Conservation (phyloP, 495 filamentous ascomycete genomes). For the Aspergillus incahuasiensis region DNA sequence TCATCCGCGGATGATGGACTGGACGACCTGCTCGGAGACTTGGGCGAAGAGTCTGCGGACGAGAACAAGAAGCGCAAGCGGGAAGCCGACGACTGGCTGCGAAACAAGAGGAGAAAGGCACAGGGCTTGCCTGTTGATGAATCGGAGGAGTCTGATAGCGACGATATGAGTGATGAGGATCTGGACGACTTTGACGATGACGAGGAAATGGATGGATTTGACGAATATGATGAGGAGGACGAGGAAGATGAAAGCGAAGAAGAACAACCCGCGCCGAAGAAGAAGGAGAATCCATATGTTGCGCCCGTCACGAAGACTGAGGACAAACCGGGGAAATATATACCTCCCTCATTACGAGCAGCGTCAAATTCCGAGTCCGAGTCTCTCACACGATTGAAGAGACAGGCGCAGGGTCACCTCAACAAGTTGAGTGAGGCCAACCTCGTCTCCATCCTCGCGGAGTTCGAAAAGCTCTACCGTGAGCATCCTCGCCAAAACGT, state of each 20-base stretch:
- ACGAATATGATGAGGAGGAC: slow-evolving; percentile 41
- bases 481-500: slow-evolving; percentile 78
- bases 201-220: slow-evolving; percentile 30
- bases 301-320: slow-evolving; percentile 41
- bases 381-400: slow-evolving; percentile 60
- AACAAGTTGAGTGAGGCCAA: slow-evolving; percentile 93
- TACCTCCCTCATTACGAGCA: slow-evolving; percentile 79
- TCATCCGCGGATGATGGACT: slow-evolving; percentile 82
- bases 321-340: slow-evolving; percentile 59
- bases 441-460: slow-evolving; percentile 69
- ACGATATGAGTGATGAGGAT: slow-evolving; percentile 23
- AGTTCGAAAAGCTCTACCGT: slow-evolving; percentile 78
- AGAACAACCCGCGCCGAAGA: slow-evolving; percentile 29
- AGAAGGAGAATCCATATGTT: slow-evolving; percentile 60
- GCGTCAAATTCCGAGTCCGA: slow-evolving; percentile 59
- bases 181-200: slow-evolving; percentile 24
- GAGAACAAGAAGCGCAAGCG: slow-evolving; percentile 50
- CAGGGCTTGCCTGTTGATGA: slow-evolving; percentile 38
- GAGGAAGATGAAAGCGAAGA: slow-evolving; percentile 31
- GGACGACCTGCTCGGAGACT: slow-evolving; percentile 69
- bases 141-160: slow-evolving; percentile 26
- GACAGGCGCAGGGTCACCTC: slow-evolving; percentile 80
- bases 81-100: slow-evolving; percentile 53
- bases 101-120: slow-evolving; percentile 63
- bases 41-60: slow-evolving; percentile 50